Evolutionary conservation across 176 grass and related monocot species (phyloP), one percentile per base, ranked within the genome.

Genomic region (Poa pratensis): DNA sequence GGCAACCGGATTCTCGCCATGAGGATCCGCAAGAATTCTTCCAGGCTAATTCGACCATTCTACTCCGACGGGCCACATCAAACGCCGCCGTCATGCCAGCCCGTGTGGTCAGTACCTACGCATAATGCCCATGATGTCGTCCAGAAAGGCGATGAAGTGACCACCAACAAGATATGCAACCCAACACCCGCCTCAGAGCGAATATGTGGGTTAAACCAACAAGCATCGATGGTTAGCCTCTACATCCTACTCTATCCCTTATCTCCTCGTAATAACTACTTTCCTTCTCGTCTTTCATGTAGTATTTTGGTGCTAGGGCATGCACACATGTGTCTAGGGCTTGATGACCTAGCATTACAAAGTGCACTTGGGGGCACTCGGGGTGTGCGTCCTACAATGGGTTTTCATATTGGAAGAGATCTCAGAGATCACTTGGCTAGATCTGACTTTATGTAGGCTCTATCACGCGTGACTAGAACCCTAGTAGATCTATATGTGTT

Each of bases 1-100:
- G 7, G 1, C 11, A 19, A 6, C 55, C 27, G 2, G 18, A 37
- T 5, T 43, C 8, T 7, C 2, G 18, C 70, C 70, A 84, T 84
- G 82, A 42, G 24, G 57, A 84, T 84, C 12, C 70, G 55, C 5
- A 75, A 48, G 42, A 63, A 46, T 6, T 18, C 57, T 75, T 84
- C 19, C 0, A 84, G 55, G 27, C 12, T 19, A 19, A 19, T 64
- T 0, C 3, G 26, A 1, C n/a, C 17, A 18, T 4, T 42, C 22
- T 18, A 24, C 57, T 50, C 11, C 2, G 1, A 30, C 11, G 13
- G 4, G 27, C 1, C 28, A 1, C 40, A 27, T 1, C 1, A 48
- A 26, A 26, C 12, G 0, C 17, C 19, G 1, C 26, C 24, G 7
- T 26, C 39, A 34, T 16, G 12, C 54, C 32, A 26, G n/a, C 54